Evolutionary conservation across 2,329 filamentous ascomycete species (phyloP), one percentile per base, ranked within the genome.

Genomic region (Colletotrichum eremochloae): DNA sequence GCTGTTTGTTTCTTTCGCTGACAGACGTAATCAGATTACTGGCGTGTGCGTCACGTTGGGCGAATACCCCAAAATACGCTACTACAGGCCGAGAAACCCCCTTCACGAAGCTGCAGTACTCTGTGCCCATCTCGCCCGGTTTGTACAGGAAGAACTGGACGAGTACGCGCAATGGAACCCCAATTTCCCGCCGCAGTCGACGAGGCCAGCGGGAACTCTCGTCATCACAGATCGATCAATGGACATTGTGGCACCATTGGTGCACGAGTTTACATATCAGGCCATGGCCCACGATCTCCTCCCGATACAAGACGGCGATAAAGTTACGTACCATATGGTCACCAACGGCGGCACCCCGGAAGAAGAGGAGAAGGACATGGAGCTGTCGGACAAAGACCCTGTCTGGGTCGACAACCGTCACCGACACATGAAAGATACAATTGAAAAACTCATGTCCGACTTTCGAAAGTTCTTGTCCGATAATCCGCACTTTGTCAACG

Each of bases 191-290:
- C 93, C 95, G 0, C 91, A 87, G n/a, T 90, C 90, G 11, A 88
- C 90, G 63, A 87, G 96, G 65, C 96, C 95, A 8, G 92, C 94
- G 75, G 94, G 94, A 50, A 90, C 95, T 0, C 88, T 99, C 0
- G 86, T 97, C 77, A 93, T 99, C 73, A 94, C 95, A 1, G 96
- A 98, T 81, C 90, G 96, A 74, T 94, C 95, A 9, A 96, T 99
- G 93, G 96, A 99, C 80, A 83, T 98, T 4, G 90, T 93, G 83
- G 92, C 96, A 0, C 96, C 96, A 1, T 84, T 98, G 14, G 80
- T 98, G 5, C 96, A 99, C 82, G 96, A 99, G 78, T 98, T 99
- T 80, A 98, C 96, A 15, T 99, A 98, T 80, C 96, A 99, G 82
- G 95, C 96, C 63, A 98, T 99, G 96, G 96, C 94, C 4, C 94